Evolutionary conservation across 192 early-diverging fungal genomes (phyloP).

Genomic region (Coemansia sp.): DNA sequence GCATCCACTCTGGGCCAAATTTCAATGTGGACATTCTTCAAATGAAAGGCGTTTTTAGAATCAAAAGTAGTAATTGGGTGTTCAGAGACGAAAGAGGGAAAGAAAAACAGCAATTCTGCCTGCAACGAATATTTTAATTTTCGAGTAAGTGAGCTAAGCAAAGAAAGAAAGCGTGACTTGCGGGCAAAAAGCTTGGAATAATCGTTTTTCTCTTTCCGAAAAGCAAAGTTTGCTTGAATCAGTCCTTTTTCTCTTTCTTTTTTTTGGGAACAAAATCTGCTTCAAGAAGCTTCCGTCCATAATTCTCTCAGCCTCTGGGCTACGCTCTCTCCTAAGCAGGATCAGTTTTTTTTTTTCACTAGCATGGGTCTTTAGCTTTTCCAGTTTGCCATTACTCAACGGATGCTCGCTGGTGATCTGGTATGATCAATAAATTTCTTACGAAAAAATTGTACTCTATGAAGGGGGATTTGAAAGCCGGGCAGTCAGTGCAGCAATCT

Average conservation of each 20-base stretch:
- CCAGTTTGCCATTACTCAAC: too few relatives aligned
- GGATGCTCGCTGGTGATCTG: too few relatives aligned
- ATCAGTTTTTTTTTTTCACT: too few relatives aligned
- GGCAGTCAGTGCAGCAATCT: conserved; percentile 29
- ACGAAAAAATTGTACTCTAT: not conserved
- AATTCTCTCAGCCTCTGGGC: too few relatives aligned
- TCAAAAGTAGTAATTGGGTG: not conserved
- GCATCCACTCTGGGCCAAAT: conserved; percentile 78
- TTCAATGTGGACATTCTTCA: conserved; percentile 64
- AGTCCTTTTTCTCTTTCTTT: too few relatives aligned
- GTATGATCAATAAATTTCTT: too few relatives aligned
- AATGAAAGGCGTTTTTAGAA: not conserved
- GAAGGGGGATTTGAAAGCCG: conserved; percentile 23
- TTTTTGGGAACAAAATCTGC: too few relatives aligned
- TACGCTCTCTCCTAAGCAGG: too few relatives aligned
- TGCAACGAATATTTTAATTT: not conserved
- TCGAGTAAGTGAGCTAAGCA: not conserved
- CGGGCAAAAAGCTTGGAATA: not conserved
- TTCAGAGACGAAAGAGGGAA: not conserved
- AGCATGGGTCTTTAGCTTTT: too few relatives aligned
- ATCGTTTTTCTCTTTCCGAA: too few relatives aligned
- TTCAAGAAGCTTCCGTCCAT: too few relatives aligned
- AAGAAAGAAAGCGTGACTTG: not conserved
- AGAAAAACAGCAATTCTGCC: not conserved
- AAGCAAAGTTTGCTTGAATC: too few relatives aligned